Conservation (phyloP, 2,329 filamentous ascomycete species). For the Stagonosporopsis cucurbitacearum region DNA sequence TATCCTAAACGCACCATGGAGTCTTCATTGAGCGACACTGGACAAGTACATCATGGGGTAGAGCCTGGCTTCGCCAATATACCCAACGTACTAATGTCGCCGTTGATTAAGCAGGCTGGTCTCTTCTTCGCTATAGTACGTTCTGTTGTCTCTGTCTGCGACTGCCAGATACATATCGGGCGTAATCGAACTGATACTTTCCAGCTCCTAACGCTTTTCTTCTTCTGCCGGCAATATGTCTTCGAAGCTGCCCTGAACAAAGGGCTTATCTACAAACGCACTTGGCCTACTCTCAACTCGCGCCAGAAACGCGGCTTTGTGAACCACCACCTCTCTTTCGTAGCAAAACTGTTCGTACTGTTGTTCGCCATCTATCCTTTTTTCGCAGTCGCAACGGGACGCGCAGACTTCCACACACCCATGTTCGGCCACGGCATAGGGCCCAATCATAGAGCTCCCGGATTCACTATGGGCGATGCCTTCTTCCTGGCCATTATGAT, state of each 20-base stretch:
- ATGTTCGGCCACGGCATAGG: slow-evolving; percentile 2
- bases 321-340: slow-evolving; percentile 13
- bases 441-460: neutral
- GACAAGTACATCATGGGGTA: neutral
- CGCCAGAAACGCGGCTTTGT: slow-evolving; percentile 17
- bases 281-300: slow-evolving; percentile 10
- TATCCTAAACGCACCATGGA: neutral
- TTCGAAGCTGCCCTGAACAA: slow-evolving; percentile 11
- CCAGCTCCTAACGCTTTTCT: slow-evolving; percentile 12
- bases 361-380: slow-evolving; percentile 18
- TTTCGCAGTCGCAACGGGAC: slow-evolving; percentile 10
- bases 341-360: slow-evolving; percentile 7
- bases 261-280: slow-evolving; percentile 11
- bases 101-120: slow-evolving; percentile 12
- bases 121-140: slow-evolving; percentile 16
- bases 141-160: neutral
- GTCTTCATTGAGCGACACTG: neutral
- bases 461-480: slow-evolving; percentile 15
- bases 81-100: slow-evolving; percentile 7
- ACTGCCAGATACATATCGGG: neutral
- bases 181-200: neutral
- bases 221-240: slow-evolving; percentile 8
- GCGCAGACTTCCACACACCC: slow-evolving; percentile 7
- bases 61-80: slow-evolving; percentile 8
- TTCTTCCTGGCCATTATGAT: slow-evolving; percentile 16